phyloP scores from a whole-genome alignment of 352 stramenopile species.

The Phytophthora sojae region DNA sequence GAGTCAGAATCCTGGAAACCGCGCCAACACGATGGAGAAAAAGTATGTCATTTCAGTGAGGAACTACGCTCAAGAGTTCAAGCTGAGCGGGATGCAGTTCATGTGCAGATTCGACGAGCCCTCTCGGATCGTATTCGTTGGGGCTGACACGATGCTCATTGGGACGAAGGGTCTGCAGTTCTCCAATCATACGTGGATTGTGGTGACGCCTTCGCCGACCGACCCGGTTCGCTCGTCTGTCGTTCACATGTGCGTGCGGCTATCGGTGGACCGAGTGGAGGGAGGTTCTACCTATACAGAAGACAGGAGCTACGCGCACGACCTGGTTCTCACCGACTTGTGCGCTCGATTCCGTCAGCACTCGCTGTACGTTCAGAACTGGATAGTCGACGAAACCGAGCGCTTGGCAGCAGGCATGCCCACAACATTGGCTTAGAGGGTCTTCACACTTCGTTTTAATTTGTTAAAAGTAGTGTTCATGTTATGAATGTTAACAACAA shows the following conservation, averaged over 20 bases:
- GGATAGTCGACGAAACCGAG: slow-evolving; percentile 11
- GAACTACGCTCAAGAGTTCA: neutral
- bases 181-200: too few relatives aligned
- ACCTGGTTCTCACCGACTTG: slow-evolving; percentile 6
- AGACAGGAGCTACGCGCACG: neutral
- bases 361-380: slow-evolving; percentile 5
- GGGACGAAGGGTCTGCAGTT: neutral
- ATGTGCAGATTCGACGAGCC: slow-evolving; percentile 9
- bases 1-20: neutral
- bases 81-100: slow-evolving; percentile 5
- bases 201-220: slow-evolving; percentile 4
- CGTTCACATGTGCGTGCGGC: neutral
- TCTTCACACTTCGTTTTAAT: too few relatives aligned
- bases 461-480: too few relatives aligned
- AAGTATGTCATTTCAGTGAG: neutral
- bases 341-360: neutral
- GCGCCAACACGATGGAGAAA: neutral
- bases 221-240: slow-evolving; percentile 10
- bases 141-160: slow-evolving; percentile 6
- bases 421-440: neutral
- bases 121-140: slow-evolving; percentile 5
- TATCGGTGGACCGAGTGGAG: too few relatives aligned
- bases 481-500: slow-evolving; percentile 4
- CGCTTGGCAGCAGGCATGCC: neutral
- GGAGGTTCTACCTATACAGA: too few relatives aligned